Base-by-base conservation (phyloP, 495 filamentous ascomycete genomes). In the Cercophora samala region DNA sequence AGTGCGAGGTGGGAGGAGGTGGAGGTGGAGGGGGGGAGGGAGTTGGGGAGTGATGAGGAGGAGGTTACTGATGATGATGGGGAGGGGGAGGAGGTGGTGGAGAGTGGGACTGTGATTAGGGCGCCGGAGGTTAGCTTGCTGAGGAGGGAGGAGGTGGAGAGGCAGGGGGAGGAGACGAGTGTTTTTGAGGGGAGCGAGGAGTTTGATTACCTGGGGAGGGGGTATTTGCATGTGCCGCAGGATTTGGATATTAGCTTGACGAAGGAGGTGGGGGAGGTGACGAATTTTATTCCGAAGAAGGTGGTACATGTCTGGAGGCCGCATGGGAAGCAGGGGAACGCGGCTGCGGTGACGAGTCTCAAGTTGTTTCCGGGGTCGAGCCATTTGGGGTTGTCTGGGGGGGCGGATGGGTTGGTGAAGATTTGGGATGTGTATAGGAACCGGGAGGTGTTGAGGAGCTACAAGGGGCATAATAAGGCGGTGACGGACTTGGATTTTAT, bases 191-290 rank as follows among this genome's bases (percentile, higher is more conserved):
- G 93, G 56, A 80, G 82, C n/a, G 82, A 89, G 71, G 78, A 91
- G 76, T 89, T 88, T 82, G 96, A 98, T 76, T 98, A 98, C 78
- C 87, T 92, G 72, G 95, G 95, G 37, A 82, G 95, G 68, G 96
- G 93, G 22, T 93, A 93, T 74, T 93, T 95, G 91, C 96, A 98
- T 79, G 86, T 98, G 4, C 95, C 95, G n/a, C 92, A 93, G 76
- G 95, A 97, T 78, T 80, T 98, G 73, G 93, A 93, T 76, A 85
- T 97, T 75, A 91, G 96, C 73, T 81, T 99, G 69, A 83, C 81
- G 66, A 96, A 95, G 73, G 93, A 96, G 66, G 71, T 81, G 22
- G 92, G 91, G 70, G 90, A 84, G 66, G 72, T 85, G 74, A 93
- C 92, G 73, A 97, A 96, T 79, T 99, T 87, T 73, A 88, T 93